Base-by-base conservation (phyloP, 176 grass and related monocot genomes). In the Aegilops bicornis region DNA sequence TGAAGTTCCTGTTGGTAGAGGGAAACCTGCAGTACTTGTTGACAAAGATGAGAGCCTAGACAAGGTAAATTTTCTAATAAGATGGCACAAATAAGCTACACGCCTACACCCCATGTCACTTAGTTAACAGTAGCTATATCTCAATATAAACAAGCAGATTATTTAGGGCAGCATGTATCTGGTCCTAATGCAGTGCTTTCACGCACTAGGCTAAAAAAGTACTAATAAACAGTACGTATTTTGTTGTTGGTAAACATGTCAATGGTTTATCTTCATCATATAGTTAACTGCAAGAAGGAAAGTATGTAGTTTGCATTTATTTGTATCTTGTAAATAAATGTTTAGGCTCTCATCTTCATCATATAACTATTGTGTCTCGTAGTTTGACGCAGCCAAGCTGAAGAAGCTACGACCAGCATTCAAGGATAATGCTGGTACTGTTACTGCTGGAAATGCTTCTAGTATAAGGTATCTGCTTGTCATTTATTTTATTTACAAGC, bases 371-470 rank as follows among this genome's bases (percentile, higher is more conserved):
- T n/a, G 16, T 69, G 10, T 75, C 29, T 90, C 16, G 36, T 84
- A 98, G 96, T 98, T 98, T 92, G 96, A 98, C 73, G 88, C 96
- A 45, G 79, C 64, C 40, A 98, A 98, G 87, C 76, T 98, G 73
- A 94, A 87, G 90, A 98, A 98, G 87, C 91, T 95, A 39, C 89
- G 90, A 32, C 84, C 96, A 81, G 95, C 93, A 93, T 98, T 98
- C 86, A 98, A 95, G 84, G 93, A 95, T 27, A 95, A 91, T 76
- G 75, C 73, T 84, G 96, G 93, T 64, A 98, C 88, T n/a, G 96
- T 98, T 82, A 98, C 96, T 65, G 93, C 93, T 88, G 96, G 96
- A 67, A 98, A 98, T 94, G 91, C 96, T 59, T 98, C 96, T 92
- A 98, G 95, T 68, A 91, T 90, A 69, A 95, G 93, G 93, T 95